Conservation (phyloP, 2,329 filamentous ascomycete genomes). For the Apiospora saccharicola region DNA sequence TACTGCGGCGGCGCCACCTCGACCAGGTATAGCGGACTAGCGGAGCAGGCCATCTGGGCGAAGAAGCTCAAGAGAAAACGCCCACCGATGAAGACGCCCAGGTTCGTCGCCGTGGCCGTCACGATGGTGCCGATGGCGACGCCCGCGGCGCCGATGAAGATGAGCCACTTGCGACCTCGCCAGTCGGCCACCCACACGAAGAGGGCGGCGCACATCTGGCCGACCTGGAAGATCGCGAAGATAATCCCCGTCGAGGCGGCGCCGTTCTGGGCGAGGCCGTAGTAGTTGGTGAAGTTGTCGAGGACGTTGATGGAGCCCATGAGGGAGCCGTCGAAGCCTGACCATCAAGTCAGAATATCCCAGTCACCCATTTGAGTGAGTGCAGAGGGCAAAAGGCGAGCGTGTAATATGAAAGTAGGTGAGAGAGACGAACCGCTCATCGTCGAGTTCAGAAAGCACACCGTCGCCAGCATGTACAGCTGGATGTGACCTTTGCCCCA, state of each 20-base stretch:
- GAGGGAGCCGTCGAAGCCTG: constrained; percentile 50
- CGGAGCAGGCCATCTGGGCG: constrained; percentile 61
- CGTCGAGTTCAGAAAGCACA: constrained; percentile 47
- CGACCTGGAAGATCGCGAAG: constrained; percentile 53
- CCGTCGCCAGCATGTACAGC: constrained; percentile 39
- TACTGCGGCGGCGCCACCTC: constrained; percentile 67
- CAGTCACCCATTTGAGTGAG: constrained; percentile 32
- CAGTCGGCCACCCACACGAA: constrained; percentile 54
- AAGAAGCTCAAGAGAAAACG: constrained; percentile 60
- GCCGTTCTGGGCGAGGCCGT: constrained; percentile 44
- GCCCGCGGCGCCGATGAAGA: constrained; percentile 54
- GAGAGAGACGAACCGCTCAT: constrained; percentile 39
- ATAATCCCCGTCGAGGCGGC: constrained; percentile 51
- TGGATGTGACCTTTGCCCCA: constrained; percentile 41
- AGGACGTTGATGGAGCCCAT: constrained; percentile 55
- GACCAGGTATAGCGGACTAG: constrained; percentile 65
- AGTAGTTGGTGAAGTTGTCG: constrained; percentile 50
- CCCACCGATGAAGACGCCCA: constrained; percentile 58
- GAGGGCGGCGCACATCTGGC: constrained; percentile 51
- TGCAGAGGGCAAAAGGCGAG: not conserved
- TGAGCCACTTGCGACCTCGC: constrained; percentile 50
- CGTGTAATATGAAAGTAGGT: constrained; percentile 29
- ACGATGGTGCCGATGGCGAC: constrained; percentile 59
- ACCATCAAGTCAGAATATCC: not conserved
- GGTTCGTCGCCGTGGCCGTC: constrained; percentile 53